Conservation (phyloP, 2,329 filamentous ascomycete species). For the Didymella pomorum region DNA sequence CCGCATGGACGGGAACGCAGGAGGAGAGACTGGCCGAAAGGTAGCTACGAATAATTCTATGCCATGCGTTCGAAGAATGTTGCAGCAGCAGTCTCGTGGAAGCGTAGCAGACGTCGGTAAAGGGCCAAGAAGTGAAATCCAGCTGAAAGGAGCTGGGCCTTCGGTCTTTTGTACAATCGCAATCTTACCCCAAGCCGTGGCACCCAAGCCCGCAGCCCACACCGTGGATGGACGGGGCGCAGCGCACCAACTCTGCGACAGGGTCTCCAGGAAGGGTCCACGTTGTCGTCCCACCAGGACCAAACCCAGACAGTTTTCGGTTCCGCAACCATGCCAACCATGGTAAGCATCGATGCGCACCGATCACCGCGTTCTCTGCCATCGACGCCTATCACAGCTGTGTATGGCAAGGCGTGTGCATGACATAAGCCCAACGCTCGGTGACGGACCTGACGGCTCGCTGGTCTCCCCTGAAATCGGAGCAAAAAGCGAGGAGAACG, state of each 20-base stretch:
- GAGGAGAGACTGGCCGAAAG: constrained; percentile 4
- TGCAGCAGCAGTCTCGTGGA: not conserved
- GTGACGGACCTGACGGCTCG: not conserved
- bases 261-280: too few species aligned
- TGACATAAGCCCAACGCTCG: constrained; percentile 5
- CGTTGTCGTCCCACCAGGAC: constrained; percentile 7
- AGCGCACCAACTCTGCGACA: constrained; percentile 7
- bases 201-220: constrained; percentile 1
- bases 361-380: not conserved
- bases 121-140: not conserved
- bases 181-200: constrained; percentile 24
- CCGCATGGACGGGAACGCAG: constrained; percentile 5
- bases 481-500: constrained; percentile 8
- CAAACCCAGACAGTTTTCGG: not conserved
- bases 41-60: not conserved
- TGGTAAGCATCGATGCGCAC: constrained; percentile 8
- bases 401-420: not conserved
- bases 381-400: constrained; percentile 8
- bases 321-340: not conserved
- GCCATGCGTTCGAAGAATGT: constrained; percentile 3
- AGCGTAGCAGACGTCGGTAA: constrained; percentile 1
- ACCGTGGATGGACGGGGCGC: constrained; percentile 3
- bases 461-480: constrained; percentile 2
- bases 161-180: constrained; percentile 11
- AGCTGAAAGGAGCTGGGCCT: not conserved